Base-by-base conservation (phyloP, 148 eudicot species). In the Vaccinium darrowii region DNA sequence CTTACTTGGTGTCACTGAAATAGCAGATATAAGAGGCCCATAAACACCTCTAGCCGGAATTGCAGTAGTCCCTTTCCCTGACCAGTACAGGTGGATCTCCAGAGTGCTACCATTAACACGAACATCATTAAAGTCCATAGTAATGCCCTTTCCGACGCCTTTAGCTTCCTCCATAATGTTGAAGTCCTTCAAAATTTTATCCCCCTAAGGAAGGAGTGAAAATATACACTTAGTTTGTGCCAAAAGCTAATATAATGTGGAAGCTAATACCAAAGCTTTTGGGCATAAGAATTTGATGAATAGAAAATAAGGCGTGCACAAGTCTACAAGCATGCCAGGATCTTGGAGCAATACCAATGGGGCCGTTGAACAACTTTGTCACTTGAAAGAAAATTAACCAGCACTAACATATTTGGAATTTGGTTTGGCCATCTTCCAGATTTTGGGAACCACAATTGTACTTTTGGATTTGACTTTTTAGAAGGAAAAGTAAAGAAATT, bases 1-100 rank as follows among this genome's bases (percentile, higher is more conserved):
- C 92, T 91, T 81, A 96, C 99, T 94, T 25, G 98, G 98, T 84
- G 95, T 96, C 71, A 96, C 92, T 11, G 95, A 75, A 82, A 96
- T 96, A 76, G 93, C 98, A 72, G 98, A 96, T 90, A 96, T 90
- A 79, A 94, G 94, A 82, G 98, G 98, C 62, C 98, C 98, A 84
- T 96, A 93, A 78, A 90, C 92, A 57, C 93, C 91, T 88, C 94
- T 85, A n/a, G 27, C 57, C 52, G 98, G 99, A 88, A 96, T 73
- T 62, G 92, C 86, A 8, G 88, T 96, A n/a, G 98, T 96, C 63
- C 99, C 98, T 89, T 91, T 91, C 51, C 98, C 99, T 21, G 90
- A 82, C 98, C 98, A 96, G 89, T 93, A 96, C 71, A 94, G 85
- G 89, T 90, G 89, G 84, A 96, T 90, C 88, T 91, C 97, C 78